Evolutionary conservation across 768 basidiomycete species (phyloP).

Genomic region (Suillus subluteus): DNA sequence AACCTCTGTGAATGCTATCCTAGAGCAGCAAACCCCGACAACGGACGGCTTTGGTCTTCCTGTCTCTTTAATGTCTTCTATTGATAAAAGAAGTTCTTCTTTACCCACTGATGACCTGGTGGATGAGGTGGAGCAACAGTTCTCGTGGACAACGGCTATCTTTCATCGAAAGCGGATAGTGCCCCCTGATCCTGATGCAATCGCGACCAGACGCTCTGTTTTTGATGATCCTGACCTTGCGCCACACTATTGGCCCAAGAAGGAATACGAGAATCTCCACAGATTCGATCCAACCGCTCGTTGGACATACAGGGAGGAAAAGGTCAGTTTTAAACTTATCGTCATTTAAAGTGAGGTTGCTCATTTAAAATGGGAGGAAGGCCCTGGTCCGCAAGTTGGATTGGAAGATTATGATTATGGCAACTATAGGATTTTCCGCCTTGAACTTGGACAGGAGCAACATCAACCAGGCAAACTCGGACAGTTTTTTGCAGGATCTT

Average conservation of each 20-base stretch:
- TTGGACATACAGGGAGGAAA: slow-evolving; percentile 64
- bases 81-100: background rate
- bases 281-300: slow-evolving; percentile 59
- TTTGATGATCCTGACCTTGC: slow-evolving; percentile 54
- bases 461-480: slow-evolving; percentile 59
- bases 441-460: slow-evolving; percentile 59
- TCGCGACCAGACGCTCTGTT: slow-evolving; percentile 54
- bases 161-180: slow-evolving; percentile 11
- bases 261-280: slow-evolving; percentile 56
- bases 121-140: slow-evolving; percentile 14
- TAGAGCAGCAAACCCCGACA: background rate
- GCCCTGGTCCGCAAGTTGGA: slow-evolving; percentile 58
- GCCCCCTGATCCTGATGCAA: slow-evolving; percentile 36
- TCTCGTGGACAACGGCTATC: slow-evolving; percentile 10
- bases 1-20: background rate
- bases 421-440: slow-evolving; percentile 59
- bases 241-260: slow-evolving; percentile 48
- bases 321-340: slow-evolving; percentile 27
- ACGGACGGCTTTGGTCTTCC: background rate
- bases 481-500: slow-evolving; percentile 61
- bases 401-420: slow-evolving; percentile 63
- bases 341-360: background rate
- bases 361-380: slow-evolving; percentile 28
- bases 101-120: slow-evolving; percentile 12
- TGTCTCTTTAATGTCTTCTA: slow-evolving; percentile 2